A percentile compares a stretch with the other conserved stretches of the same genome.
Evolutionary conservation across 2,329 filamentous ascomycete genomes (phyloP).

Genomic region (Calcarisporium arbuscula): DNA sequence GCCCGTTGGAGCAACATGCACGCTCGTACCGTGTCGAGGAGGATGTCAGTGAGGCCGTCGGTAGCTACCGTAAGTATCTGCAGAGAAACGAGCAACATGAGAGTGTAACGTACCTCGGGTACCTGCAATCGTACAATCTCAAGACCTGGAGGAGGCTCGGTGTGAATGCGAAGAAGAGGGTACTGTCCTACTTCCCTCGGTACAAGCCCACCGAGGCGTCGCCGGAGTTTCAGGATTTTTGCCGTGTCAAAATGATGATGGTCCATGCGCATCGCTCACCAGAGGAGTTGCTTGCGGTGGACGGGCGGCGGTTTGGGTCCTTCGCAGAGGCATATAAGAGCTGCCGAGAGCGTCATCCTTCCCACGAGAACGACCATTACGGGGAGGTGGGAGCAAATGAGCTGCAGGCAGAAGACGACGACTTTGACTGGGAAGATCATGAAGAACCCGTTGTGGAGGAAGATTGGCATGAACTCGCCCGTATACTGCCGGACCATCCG

Average conservation of each 20-base stretch:
- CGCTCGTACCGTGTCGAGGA: slow-evolving; percentile 2
- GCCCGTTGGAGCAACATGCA: slow-evolving; percentile 3
- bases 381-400: slow-evolving; percentile 1
- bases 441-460: too few relatives aligned
- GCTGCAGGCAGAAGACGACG: too few relatives aligned
- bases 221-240: slow-evolving; percentile 1
- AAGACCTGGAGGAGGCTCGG: slow-evolving; percentile 4
- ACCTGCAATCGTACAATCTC: slow-evolving; percentile 4
- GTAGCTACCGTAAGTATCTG: slow-evolving; percentile 2
- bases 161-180: slow-evolving; percentile 3
- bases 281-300: slow-evolving; percentile 2
- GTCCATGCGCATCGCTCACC: slow-evolving; percentile 2
- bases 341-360: neutral
- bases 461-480: slow-evolving; percentile 3
- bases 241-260: slow-evolving; percentile 4
- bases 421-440: too few relatives aligned
- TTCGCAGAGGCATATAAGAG: neutral
- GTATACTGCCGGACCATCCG: neutral
- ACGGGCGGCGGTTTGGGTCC: slow-evolving; percentile 1
- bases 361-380: slow-evolving; percentile 1
- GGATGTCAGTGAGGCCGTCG: slow-evolving; percentile 2
- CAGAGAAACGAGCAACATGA: slow-evolving; percentile 2
- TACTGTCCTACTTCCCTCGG: slow-evolving; percentile 3
- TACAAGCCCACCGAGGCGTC: slow-evolving; percentile 1
- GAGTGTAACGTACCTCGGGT: neutral